These are phyloP conservation scores for Platismatia glauca DNA, from an alignment of 495 filamentous ascomycete genomes.

Conservation along the genomic window DNA sequence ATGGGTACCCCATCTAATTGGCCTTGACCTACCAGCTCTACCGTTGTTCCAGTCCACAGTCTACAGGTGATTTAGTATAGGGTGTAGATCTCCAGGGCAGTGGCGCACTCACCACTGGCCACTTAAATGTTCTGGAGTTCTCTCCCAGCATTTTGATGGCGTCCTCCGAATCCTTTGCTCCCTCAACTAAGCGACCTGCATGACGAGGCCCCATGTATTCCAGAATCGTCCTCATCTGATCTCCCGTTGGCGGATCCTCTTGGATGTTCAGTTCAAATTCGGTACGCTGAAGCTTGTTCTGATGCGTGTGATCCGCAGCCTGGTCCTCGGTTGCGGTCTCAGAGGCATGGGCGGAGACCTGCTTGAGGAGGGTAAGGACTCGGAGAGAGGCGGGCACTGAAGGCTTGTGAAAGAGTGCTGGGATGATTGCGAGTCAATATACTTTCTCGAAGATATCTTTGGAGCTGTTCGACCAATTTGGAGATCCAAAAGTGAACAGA, in stretches of 20 bases:
- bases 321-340: conserved; percentile 56
- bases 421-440: background rate
- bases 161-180: conserved; percentile 60
- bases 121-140: conserved; percentile 50
- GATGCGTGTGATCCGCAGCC: conserved; percentile 47
- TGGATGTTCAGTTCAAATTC: conserved; percentile 84
- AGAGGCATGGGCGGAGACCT: conserved; percentile 53
- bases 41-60: conserved; percentile 93
- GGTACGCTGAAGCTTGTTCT: conserved; percentile 47
- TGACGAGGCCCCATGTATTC: conserved; percentile 55
- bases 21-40: conserved; percentile 44
- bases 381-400: conserved; percentile 53
- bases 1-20: too few species aligned
- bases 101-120: conserved; percentile 55
- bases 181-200: conserved; percentile 52
- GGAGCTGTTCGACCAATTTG: background rate
- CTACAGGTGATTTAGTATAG: conserved; percentile 32
- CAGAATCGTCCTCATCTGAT: conserved; percentile 79
- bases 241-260: conserved; percentile 66
- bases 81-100: background rate
- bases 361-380: conserved; percentile 64
- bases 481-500: background rate
- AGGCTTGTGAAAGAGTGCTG: conserved; percentile 75
- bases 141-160: conserved; percentile 65
- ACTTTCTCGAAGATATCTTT: background rate